Evolutionary conservation across 192 early-diverging fungal genomes (phyloP).

Genomic region (Coemansia sp.): DNA sequence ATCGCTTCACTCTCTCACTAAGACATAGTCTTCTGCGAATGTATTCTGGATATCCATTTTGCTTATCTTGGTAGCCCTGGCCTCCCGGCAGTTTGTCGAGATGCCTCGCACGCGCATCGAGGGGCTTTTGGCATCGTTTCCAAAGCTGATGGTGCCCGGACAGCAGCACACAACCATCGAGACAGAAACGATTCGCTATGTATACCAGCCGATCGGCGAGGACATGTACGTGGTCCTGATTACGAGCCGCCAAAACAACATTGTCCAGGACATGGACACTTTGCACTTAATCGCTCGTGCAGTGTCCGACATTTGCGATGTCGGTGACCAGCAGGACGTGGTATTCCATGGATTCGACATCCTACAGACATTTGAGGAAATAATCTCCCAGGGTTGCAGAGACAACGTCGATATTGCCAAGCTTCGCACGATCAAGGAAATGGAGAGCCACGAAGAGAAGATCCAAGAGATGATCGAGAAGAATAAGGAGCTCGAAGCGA

Average conservation of each 20-base stretch:
- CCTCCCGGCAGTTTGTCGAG: conserved; percentile 96
- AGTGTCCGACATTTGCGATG: conserved; percentile 87
- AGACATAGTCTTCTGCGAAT: background rate
- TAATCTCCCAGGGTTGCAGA: conserved; percentile 86
- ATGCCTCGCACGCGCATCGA: conserved; percentile 97
- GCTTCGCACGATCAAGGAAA: conserved; percentile 91
- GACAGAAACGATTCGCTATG: conserved; percentile 95
- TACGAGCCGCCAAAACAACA: conserved; percentile 95
- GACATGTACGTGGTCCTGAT: conserved; percentile 96
- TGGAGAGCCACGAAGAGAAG: conserved; percentile 99
- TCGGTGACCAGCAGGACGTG: conserved; percentile 85
- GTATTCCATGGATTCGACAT: conserved; percentile 87
- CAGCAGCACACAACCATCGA: conserved; percentile 97
- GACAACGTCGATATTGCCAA: conserved; percentile 91
- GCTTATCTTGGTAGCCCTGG: conserved; percentile 62
- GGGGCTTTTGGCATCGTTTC: conserved; percentile 94
- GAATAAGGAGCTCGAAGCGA: conserved; percentile 97
- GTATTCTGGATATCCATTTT: background rate
- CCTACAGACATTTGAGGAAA: conserved; percentile 92
- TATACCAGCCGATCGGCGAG: conserved; percentile 95
- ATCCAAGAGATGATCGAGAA: conserved; percentile 92
- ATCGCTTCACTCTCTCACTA: background rate
- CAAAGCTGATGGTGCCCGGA: conserved; percentile 87
- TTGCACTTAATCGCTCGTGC: conserved; percentile 93
- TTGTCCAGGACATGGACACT: conserved; percentile 97